Base-by-base conservation (phyloP, 345 rosid genomes). In the Isatis tinctoria region DNA sequence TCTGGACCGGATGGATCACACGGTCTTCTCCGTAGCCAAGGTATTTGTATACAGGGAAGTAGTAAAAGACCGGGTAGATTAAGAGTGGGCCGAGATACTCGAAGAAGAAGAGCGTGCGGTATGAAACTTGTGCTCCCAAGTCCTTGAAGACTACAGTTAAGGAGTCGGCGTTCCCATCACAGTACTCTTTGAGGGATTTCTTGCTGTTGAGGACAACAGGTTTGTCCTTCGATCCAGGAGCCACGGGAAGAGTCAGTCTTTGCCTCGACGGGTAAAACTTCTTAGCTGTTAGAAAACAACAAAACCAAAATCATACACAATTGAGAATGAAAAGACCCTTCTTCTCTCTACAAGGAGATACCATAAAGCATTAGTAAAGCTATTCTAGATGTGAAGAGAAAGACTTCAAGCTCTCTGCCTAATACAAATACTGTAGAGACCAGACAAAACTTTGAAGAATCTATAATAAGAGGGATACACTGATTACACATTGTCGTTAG, bases 201-300 rank as follows among this genome's bases (percentile, higher is more conserved):
- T 84, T 88, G 86, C 74, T 79, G 83, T 51, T 78, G 27, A 95
- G 96, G 62, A 79, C 85, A 1, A 81, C 74, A 8, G 99, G 89
- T 74, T 89, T 88, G 57, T 85, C 96, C 77, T 85, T 95, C 1
- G 93, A 87, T 37, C 93, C 99, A 40, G 88, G 72, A 20, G 86
- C 77, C 20, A 92, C 80, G 0, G 99, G 96, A 17, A 95, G 91
- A 24, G 96, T 92, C 27, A 95, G 91, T 66, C 97, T 86, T 88
- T 95, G 99, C 71, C 98, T 92, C 18, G 99, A 92, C 37, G 98
- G 98, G 73, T 92, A 89, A 83, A 85, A 89, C 61, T 85, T 95
- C 81, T 80, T 95, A 67, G 91, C 99, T 95, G 88, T 81, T 67
- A 44, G 5, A 71, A 27, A 67, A 9, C 73, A 73, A 43, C 12